These are phyloP conservation scores for Trichoderma sp. DNA, from an alignment of 2,329 filamentous ascomycete genomes.

Conservation along the genomic window DNA sequence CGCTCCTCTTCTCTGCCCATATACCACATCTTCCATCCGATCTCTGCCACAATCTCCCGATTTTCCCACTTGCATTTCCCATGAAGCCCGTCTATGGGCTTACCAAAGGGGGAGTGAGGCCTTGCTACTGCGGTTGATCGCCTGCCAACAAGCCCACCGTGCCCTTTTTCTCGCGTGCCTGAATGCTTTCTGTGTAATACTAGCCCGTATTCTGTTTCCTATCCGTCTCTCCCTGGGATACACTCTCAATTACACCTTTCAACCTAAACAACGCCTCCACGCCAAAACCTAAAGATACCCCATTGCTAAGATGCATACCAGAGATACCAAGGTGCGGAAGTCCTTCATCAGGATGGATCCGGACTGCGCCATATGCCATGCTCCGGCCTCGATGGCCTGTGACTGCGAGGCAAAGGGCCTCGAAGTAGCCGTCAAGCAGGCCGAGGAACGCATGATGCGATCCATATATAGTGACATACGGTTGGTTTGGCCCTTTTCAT, in stretches of 20 bases:
- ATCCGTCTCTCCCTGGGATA: constrained; percentile 2
- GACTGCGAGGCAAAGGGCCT: constrained; percentile 66
- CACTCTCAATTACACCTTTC: constrained; percentile 14
- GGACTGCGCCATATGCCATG: constrained; percentile 65
- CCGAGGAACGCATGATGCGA: constrained; percentile 62
- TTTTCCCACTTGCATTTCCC: constrained; percentile 22
- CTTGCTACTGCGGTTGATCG: constrained; percentile 23
- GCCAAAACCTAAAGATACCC: constrained; percentile 8
- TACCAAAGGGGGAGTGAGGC: constrained; percentile 26
- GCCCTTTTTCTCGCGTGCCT: constrained; percentile 15
- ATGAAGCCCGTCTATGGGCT: constrained; percentile 31
- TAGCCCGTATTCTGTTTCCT: constrained; percentile 17
- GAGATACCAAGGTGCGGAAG: constrained; percentile 46
- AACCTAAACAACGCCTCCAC: constrained; percentile 10
- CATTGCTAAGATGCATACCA: constrained; percentile 52
- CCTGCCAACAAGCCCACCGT: constrained; percentile 2
- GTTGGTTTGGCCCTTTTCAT: constrained; percentile 39
- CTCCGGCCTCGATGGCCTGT: constrained; percentile 56
- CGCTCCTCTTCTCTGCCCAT: constrained; percentile 21
- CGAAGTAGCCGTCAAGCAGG: constrained; percentile 60
- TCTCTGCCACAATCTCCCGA: constrained; percentile 21
- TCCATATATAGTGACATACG: constrained; percentile 61
- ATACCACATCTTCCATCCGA: constrained; percentile 20
- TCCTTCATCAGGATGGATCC: constrained; percentile 62
- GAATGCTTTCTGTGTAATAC: constrained; percentile 23